Conservation (phyloP, 306 rosid species). For the Begonia loranthoides region DNA sequence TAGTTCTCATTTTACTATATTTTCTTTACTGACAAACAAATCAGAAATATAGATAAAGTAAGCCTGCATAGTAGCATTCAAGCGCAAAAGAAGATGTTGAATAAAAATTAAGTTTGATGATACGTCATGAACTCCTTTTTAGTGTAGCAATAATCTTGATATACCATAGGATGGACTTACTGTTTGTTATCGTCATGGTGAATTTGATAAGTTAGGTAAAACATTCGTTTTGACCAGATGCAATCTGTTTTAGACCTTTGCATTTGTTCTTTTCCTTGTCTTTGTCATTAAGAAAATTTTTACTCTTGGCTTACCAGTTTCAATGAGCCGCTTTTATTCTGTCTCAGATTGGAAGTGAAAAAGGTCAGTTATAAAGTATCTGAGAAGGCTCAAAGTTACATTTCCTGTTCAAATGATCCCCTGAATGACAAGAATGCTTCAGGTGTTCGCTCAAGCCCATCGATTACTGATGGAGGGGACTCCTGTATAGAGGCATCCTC, state of each 20-base stretch:
- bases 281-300: background rate
- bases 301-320: background rate
- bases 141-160: background rate
- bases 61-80: no score
- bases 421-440: conserved; percentile 28
- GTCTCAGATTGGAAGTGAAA: conserved; percentile 34
- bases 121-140: background rate
- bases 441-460: conserved; percentile 40
- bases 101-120: background rate
- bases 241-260: background rate
- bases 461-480: conserved; percentile 51
- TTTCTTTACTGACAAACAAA: no score
- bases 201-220: background rate
- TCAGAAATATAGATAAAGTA: no score
- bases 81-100: background rate
- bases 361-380: conserved; percentile 24
- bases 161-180: background rate
- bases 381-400: conserved; percentile 31
- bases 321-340: conserved; percentile 8
- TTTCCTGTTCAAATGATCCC: conserved; percentile 36
- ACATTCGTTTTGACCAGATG: background rate
- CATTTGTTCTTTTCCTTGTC: background rate
- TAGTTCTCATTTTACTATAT: no score
- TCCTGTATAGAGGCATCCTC: conserved; percentile 52
- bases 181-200: background rate